These are phyloP conservation scores for Pseudogymnoascus sp. DNA, from an alignment of 2,329 filamentous ascomycete species.

Conservation along the genomic window DNA sequence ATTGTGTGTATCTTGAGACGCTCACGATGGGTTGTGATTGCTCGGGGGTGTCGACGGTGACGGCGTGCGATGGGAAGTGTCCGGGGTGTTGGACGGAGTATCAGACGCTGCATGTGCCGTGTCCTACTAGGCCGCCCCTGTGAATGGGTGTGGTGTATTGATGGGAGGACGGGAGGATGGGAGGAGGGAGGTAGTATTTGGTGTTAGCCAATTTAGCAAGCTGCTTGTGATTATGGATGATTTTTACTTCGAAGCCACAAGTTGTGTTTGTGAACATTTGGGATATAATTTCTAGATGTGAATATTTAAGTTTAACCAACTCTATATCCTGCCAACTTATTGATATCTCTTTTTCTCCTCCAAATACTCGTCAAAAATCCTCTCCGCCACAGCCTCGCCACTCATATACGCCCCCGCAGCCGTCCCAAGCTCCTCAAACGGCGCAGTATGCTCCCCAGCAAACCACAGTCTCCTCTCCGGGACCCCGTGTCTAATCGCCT, in stretches of 20 bases:
- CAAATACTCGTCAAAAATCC: constrained; percentile 51
- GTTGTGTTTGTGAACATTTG: not conserved
- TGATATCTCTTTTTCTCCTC: not conserved
- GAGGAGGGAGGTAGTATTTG: not conserved
- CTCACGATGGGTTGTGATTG: not conserved
- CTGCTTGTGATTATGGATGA: not conserved
- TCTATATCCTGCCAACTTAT: not conserved
- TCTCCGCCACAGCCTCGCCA: constrained; percentile 66
- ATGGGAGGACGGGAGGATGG: not conserved
- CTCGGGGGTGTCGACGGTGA: not conserved
- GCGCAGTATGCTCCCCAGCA: constrained; percentile 71
- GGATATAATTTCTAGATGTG: not conserved
- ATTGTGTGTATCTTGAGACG: not conserved
- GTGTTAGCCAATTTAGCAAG: not conserved
- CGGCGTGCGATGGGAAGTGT: not conserved
- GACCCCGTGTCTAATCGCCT: constrained; percentile 41
- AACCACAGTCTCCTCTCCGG: constrained; percentile 43
- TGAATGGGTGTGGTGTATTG: not conserved
- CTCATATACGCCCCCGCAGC: constrained; percentile 89
- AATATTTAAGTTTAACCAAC: not conserved
- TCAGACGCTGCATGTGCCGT: not conserved
- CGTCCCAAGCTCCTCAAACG: constrained; percentile 82
- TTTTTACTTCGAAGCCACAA: not conserved
- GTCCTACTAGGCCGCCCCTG: not conserved
- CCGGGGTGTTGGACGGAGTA: not conserved